Conservation (phyloP, 345 rosid genomes). For the Noccaea bulbosa region DNA sequence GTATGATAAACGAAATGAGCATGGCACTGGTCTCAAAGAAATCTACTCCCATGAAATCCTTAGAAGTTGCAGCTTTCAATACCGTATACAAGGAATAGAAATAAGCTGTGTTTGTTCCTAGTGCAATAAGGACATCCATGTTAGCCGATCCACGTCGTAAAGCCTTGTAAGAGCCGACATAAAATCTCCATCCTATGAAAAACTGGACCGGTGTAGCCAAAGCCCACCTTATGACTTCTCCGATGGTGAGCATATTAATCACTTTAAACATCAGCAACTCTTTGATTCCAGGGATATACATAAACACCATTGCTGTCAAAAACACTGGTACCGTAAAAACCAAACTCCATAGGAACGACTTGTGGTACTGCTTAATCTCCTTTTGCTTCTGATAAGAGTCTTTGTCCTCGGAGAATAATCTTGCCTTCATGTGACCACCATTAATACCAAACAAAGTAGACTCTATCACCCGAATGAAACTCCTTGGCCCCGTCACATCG, state of each 20-base stretch:
- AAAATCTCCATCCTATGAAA: constrained; percentile 80
- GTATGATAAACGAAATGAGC: constrained; percentile 88
- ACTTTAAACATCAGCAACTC: constrained; percentile 62
- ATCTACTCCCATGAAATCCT: constrained; percentile 66
- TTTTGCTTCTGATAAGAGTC: constrained; percentile 54
- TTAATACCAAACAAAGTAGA: constrained; percentile 70
- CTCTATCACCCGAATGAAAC: constrained; percentile 72
- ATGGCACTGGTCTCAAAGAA: constrained; percentile 96
- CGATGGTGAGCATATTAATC: constrained; percentile 74
- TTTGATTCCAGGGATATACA: constrained; percentile 74
- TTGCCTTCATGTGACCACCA: constrained; percentile 66
- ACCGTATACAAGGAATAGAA: constrained; percentile 84
- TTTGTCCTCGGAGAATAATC: constrained; percentile 66
- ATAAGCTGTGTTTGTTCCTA: constrained; percentile 93
- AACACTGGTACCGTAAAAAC: constrained; percentile 85
- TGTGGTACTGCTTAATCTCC: constrained; percentile 66
- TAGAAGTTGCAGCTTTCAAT: constrained; percentile 72
- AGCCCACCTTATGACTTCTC: constrained; percentile 71
- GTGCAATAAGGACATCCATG: constrained; percentile 91
- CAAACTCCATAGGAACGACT: constrained; percentile 84
- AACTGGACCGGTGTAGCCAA: constrained; percentile 87
- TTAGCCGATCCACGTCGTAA: constrained; percentile 83
- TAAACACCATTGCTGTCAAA: constrained; percentile 78
- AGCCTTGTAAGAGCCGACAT: constrained; percentile 84
- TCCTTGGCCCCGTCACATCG: constrained; percentile 78